Base-by-base conservation (phyloP, 2,329 filamentous ascomycete genomes). In the Sodiomyces alkalinus region DNA sequence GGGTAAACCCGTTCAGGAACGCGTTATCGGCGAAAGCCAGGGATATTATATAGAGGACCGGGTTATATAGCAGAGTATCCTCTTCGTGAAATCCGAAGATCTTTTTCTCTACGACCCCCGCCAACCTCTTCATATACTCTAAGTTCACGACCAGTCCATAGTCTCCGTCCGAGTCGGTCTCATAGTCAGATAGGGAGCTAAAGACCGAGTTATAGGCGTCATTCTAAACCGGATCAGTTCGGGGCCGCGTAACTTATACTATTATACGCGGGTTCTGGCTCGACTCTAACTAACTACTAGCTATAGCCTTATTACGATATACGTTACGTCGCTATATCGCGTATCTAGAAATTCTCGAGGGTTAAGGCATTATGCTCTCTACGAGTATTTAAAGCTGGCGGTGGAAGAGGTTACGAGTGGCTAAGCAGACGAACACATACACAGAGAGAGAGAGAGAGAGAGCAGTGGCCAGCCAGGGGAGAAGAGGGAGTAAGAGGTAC, bases 81-180 rank as follows among this genome's bases (percentile, higher is more conserved):
- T 34, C 34, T 24, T 45, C 30, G 19, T 39, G 36, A 23, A 46
- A 45, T 26, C 27, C 33, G 34, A 44, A 45, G 20, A 35, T 37
- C 27, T 41, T 45, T 26, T 26, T 25, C 28, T 42, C 40, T 11
- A 31, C 41, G 18, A 39, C 41, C 17, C 39, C 33, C 18, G 31
- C 28, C 18, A 32, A 40, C 30, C 34, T 36, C 35, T 48, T 48
- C n/a, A 45, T 38, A 17, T 40, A 26, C 26, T 40, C 35, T 3
- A 47, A 34, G 31, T 41, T 42, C 28, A 44, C 29, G 11, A 30
- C 36, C 13, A 46, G 26, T 12, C 30, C 28, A 20, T 28, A 28
- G 11, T 28, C 26, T 20, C 18, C 19, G 12, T 28, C 19, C 16
- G 18, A 28, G 10, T 21, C 19, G 17, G 26, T 28, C 13, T 19